A percentile compares a stretch with the other conserved stretches of the same genome.
Evolutionary conservation across 805 yeast genomes (phyloP).

Genomic region (Grigorovia jiainica): DNA sequence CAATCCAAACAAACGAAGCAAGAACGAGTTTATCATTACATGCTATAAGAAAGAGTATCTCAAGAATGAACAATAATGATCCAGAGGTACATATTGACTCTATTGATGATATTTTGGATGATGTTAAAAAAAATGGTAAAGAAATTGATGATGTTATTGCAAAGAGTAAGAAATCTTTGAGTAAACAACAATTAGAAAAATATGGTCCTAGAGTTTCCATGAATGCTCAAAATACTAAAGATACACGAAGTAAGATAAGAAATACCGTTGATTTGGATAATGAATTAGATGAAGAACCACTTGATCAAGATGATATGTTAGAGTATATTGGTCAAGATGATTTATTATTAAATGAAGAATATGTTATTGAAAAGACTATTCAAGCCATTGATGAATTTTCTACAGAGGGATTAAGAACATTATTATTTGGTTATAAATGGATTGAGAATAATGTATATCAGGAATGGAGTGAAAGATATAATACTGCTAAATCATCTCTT

Average conservation of each 20-base stretch:
- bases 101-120: conserved; percentile 41
- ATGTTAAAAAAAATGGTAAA: conserved; percentile 35
- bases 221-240: conserved; percentile 1
- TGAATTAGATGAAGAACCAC: neutral
- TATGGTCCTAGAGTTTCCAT: conserved; percentile 30
- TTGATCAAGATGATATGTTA: conserved; percentile 10
- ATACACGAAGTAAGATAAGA: neutral
- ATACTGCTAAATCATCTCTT: conserved; percentile 69
- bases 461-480: conserved; percentile 58
- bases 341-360: conserved; percentile 61
- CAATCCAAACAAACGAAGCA: conserved; percentile 20
- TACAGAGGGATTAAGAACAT: conserved; percentile 87
- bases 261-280: neutral
- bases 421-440: conserved; percentile 75
- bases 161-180: conserved; percentile 49
- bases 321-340: conserved; percentile 44
- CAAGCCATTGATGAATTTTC: conserved; percentile 91
- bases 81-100: conserved; percentile 30
- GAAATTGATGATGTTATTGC: conserved; percentile 46
- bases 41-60: conserved; percentile 25
- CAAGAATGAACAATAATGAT: conserved; percentile 12
- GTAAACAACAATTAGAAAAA: conserved; percentile 46
- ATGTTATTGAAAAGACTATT: conserved; percentile 70
- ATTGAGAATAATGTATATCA: conserved; percentile 48
- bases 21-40: conserved; percentile 24